Evolutionary conservation across 805 yeast species (phyloP).

Genomic region (Pichia eremophila): DNA sequence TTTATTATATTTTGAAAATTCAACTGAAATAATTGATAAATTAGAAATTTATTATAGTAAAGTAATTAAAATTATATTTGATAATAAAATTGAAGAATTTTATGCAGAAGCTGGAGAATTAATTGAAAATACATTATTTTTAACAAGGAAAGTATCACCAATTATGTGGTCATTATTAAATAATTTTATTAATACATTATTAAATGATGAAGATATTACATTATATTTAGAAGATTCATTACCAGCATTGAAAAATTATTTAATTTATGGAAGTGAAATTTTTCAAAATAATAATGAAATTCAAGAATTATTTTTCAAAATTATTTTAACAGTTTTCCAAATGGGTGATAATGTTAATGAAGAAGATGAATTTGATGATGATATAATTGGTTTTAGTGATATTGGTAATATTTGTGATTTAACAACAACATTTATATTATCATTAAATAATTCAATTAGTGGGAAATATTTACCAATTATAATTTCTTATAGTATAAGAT

Average conservation of each 20-base stretch:
- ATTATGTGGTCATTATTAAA: conserved; percentile 68
- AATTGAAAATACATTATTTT: conserved; percentile 64
- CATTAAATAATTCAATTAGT: conserved; percentile 38
- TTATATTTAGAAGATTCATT: conserved; percentile 67
- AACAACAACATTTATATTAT: conserved; percentile 52
- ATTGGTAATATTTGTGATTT: conserved; percentile 50
- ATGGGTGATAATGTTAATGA: too few species aligned
- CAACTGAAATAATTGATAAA: conserved; percentile 54
- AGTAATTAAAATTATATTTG: conserved; percentile 58
- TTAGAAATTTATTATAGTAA: conserved; percentile 73
- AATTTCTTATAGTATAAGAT: conserved; percentile 34
- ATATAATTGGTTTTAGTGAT: conserved; percentile 24
- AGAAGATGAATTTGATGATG: conserved; percentile 16
- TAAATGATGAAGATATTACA: conserved; percentile 43
- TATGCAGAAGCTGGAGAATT: conserved; percentile 76
- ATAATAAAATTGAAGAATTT: conserved; percentile 64
- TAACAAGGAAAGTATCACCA: conserved; percentile 52
- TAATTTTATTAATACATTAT: conserved; percentile 29
- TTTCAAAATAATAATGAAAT: conserved; percentile 38
- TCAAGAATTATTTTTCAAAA: conserved; percentile 38
- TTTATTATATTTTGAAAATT: conserved; percentile 77
- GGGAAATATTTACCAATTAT: conserved; percentile 37
- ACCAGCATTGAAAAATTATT: conserved; percentile 65
- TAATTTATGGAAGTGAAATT: conserved; percentile 46
- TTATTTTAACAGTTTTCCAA: conserved; percentile 33